Conservation (phyloP, 257 asterid species). For the Fraxinus anomala region DNA sequence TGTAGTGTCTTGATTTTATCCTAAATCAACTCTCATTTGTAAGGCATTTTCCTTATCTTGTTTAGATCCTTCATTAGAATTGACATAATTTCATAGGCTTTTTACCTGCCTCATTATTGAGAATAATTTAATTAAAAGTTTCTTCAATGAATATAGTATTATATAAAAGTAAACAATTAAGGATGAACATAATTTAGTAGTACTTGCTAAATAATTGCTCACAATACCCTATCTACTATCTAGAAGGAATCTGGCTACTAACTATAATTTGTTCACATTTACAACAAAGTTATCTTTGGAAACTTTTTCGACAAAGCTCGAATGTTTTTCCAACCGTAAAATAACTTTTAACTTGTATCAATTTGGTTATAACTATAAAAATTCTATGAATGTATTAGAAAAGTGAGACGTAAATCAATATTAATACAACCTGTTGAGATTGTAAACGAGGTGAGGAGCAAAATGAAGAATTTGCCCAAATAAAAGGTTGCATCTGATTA, state of each 20-base stretch:
- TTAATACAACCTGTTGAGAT: not conserved
- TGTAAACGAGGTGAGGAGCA: not conserved
- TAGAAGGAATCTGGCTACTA: slow-evolving; percentile 15
- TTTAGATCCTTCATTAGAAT: not conserved
- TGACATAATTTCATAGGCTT: not conserved
- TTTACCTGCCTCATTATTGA: slow-evolving; percentile 29
- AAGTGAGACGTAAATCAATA: not conserved
- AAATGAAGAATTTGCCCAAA: not conserved
- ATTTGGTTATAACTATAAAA: not conserved
- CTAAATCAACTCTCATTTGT: not conserved
- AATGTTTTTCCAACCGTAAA: not conserved
- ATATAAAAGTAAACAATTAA: too few species aligned
- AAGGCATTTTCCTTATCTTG: not conserved
- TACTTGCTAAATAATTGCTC: slow-evolving; percentile 5
- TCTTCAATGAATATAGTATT: not conserved
- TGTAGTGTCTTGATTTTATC: too few species aligned
- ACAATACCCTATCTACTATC: slow-evolving; percentile 17
- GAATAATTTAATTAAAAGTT: not conserved
- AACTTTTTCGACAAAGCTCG: not conserved
- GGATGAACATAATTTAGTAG: not conserved
- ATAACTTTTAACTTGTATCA: not conserved
- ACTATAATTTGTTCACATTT: not conserved
- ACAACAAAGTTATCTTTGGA: not conserved
- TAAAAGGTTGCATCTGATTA: not conserved
- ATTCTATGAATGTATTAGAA: not conserved